Base-by-base conservation (phyloP, 257 asterid genomes). In the Przewalskia tangutica region DNA sequence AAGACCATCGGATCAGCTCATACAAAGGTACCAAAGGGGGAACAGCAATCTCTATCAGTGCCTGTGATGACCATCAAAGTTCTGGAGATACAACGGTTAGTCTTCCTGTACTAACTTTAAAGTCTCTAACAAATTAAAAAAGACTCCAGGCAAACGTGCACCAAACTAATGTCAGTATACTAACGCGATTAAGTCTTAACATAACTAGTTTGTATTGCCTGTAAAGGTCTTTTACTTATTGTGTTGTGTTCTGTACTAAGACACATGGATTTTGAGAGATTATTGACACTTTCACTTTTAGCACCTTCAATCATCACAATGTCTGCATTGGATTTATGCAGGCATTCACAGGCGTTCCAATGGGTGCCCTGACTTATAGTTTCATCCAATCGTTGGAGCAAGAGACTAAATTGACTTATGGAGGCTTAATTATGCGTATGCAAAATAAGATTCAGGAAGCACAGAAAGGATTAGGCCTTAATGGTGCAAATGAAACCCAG, bases 1-100 rank as follows among this genome's bases (percentile, higher is more conserved):
- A 92, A 82, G 92, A 92, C 81, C 95, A 90, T 8, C 86, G 94
- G 50, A 59, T 48, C 70, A 81, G 84, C 34, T 75, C 84, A 11
- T 91, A 77, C 80, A 90, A 80, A 86, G 98, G 98, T 34, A 90
- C 97, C 48, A 88, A 83, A 17, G 98, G 98, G 7, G 98, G 98
- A 5, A 56, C 42, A 40, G 98, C 98, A 36, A 83, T 93, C 87
- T 90, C 89, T 75, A 86, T 95, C 81, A 88, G 97, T 77, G 97
- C 97, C 64, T 95, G 98, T 58, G 97, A 91, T 75, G 98, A 95
- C 84, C 85, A 92, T 91, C 94, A 95, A 82, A 92, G 83, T 88
- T 85, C 97, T 42, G 97, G 91, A 85, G 97, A 92, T 84, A 90
- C 97, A n/a, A 89, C 95, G 84, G 97, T 93, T 83, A 58, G 86